These are phyloP conservation scores for Lachancea meyersii DNA, from an alignment of 805 yeast genomes.

Conservation along the genomic window DNA sequence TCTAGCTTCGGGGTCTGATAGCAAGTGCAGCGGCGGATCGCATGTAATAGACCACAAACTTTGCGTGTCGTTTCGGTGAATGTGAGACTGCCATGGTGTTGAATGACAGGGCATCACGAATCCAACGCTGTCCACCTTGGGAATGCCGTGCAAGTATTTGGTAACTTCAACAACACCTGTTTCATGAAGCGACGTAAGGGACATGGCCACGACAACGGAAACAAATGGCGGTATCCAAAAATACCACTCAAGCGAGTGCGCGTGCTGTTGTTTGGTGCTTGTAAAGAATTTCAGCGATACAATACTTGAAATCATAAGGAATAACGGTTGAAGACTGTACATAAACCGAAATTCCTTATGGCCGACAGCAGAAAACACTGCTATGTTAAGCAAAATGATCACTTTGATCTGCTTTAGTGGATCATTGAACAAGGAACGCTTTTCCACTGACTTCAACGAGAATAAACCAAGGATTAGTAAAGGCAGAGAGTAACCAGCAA, in stretches of 20 bases:
- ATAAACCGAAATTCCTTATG: conserved; percentile 93
- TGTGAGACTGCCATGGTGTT: conserved; percentile 86
- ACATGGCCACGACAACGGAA: conserved; percentile 22
- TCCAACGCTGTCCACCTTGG: conserved; percentile 51
- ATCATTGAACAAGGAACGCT: conserved; percentile 1
- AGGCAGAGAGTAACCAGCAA: conserved; percentile 63
- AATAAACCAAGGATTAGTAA: conserved; percentile 43
- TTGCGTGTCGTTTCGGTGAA: conserved; percentile 50
- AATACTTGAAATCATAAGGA: conserved; percentile 38
- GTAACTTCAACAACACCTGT: conserved; percentile 75
- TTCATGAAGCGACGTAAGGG: conserved; percentile 70
- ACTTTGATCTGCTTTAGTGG: conserved; percentile 25
- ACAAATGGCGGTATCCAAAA: conserved; percentile 20
- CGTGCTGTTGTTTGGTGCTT: background rate
- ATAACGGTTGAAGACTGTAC: conserved; percentile 74
- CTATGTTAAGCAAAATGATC: conserved; percentile 40
- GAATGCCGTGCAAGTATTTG: conserved; percentile 40
- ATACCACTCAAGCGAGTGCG: background rate
- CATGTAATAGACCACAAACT: conserved; percentile 79
- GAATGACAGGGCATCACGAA: conserved; percentile 95
- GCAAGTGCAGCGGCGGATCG: conserved; percentile 67
- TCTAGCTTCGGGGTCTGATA: conserved; percentile 27
- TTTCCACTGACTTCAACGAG: conserved; percentile 13
- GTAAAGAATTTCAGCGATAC: background rate
- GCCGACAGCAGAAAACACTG: conserved; percentile 54